Percentiles rank a stretch among this genome's conserved stretches.
phyloP scores from a whole-genome alignment of 2,329 filamentous ascomycete genomes.

The Simplicillium sp. region DNA sequence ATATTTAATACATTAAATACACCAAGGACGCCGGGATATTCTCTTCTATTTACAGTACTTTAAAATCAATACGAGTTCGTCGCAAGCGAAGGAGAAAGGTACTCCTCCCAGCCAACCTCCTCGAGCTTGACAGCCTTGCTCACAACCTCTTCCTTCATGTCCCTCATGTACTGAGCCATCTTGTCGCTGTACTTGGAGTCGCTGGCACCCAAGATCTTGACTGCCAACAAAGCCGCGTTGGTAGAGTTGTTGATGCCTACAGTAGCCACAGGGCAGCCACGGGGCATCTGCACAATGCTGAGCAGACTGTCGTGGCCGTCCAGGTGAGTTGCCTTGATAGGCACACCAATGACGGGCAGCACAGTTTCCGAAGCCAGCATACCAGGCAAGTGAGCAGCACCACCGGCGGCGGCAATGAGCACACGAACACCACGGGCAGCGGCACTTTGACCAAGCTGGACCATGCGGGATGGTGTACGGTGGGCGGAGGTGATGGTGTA shows the following conservation, averaged over 20 bases:
- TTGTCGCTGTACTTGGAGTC: slow-evolving; percentile 45
- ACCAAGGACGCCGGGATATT: no score
- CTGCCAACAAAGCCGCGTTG: slow-evolving; percentile 65
- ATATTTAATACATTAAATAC: no score
- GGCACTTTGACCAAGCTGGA: slow-evolving; percentile 53
- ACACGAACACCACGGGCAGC: slow-evolving; percentile 58
- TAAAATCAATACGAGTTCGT: no score
- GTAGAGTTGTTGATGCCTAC: slow-evolving; percentile 75
- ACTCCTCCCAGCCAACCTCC: slow-evolving; percentile 45
- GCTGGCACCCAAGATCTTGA: slow-evolving; percentile 53
- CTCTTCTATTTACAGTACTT: no score
- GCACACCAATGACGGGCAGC: slow-evolving; percentile 68
- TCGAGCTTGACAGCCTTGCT: slow-evolving; percentile 50
- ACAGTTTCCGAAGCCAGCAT: slow-evolving; percentile 64
- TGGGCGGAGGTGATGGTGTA: slow-evolving; percentile 73
- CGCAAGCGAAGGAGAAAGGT: slow-evolving; percentile 23
- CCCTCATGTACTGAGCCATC: slow-evolving; percentile 51
- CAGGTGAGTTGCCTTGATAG: slow-evolving; percentile 62
- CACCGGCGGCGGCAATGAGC: slow-evolving; percentile 67
- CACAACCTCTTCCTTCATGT: slow-evolving; percentile 54
- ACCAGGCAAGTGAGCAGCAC: slow-evolving; percentile 65
- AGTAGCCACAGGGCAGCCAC: slow-evolving; percentile 63
- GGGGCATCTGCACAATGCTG: slow-evolving; percentile 71
- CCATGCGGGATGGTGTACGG: slow-evolving; percentile 63
- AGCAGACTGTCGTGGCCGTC: slow-evolving; percentile 64